phyloP scores from a whole-genome alignment of 2,329 filamentous ascomycete species.

The Colletotrichum magnum region DNA sequence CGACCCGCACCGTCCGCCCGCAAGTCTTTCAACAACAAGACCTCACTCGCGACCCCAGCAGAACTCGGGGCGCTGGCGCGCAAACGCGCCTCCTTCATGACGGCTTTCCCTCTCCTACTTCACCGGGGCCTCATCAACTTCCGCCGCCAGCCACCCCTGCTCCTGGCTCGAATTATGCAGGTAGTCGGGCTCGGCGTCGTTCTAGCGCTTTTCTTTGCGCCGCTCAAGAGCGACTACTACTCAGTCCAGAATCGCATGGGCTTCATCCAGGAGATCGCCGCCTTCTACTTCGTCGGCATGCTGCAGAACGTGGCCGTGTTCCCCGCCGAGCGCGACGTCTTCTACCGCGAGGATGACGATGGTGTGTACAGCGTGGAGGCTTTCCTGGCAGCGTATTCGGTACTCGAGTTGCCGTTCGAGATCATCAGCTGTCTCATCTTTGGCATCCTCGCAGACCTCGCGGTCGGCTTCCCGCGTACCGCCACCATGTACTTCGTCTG shows the following conservation, averaged over 20 bases:
- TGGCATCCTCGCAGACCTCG: constrained; percentile 74
- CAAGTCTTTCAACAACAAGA: constrained; percentile 59
- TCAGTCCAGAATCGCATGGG: constrained; percentile 81
- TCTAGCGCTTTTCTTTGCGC: constrained; percentile 79
- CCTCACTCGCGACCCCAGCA: constrained; percentile 74
- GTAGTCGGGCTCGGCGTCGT: constrained; percentile 75
- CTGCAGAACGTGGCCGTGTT: constrained; percentile 84
- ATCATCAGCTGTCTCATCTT: constrained; percentile 76
- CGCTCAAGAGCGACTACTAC: constrained; percentile 77
- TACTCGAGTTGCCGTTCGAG: constrained; percentile 81
- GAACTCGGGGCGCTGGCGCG: constrained; percentile 79
- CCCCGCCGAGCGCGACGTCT: constrained; percentile 79
- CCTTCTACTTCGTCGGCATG: constrained; percentile 83
- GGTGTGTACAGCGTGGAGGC: constrained; percentile 79
- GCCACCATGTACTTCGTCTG: constrained; percentile 76
- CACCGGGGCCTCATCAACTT: constrained; percentile 79
- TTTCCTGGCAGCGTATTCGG: constrained; percentile 79
- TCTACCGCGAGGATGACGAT: constrained; percentile 83
- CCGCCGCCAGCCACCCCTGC: constrained; percentile 73
- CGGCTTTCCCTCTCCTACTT: constrained; percentile 77
- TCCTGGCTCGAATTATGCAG: constrained; percentile 77
- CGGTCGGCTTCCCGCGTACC: constrained; percentile 75
- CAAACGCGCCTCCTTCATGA: constrained; percentile 71
- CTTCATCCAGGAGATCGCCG: constrained; percentile 79
- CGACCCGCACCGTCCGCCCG: constrained; percentile 48